phyloP scores from a whole-genome alignment of 352 stramenopile species.

The Pythium plurisporium region DNA sequence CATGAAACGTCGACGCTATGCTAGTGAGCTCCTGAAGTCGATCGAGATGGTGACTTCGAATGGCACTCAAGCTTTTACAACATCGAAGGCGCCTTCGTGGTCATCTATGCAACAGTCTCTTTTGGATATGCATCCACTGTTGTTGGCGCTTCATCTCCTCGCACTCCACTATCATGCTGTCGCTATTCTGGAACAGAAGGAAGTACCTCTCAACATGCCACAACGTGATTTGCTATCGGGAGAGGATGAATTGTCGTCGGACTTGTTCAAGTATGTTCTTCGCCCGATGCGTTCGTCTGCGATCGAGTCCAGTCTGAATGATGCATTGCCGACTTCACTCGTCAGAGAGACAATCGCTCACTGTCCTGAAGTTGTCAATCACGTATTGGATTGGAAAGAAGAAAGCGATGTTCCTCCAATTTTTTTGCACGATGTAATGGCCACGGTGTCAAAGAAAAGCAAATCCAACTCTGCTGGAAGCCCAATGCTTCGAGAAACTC shows the following conservation, averaged over 20 bases:
- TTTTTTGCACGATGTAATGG: slow-evolving; percentile 29
- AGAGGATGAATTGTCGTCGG: slow-evolving; percentile 33
- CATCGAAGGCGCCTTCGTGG: slow-evolving; percentile 29
- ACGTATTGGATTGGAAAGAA: slow-evolving; percentile 74
- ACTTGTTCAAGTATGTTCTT: slow-evolving; percentile 78
- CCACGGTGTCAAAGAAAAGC: slow-evolving; percentile 15
- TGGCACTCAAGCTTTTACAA: neutral
- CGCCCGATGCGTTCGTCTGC: slow-evolving; percentile 71
- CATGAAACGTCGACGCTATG: slow-evolving; percentile 15
- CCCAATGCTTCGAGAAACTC: neutral
- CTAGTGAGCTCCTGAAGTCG: slow-evolving; percentile 11
- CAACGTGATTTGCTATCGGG: slow-evolving; percentile 32
- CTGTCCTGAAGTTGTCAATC: slow-evolving; percentile 72
- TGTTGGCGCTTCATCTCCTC: slow-evolving; percentile 53
- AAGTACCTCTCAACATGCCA: neutral
- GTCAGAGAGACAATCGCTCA: slow-evolving; percentile 74
- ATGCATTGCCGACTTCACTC: slow-evolving; percentile 68
- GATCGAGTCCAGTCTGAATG: slow-evolving; percentile 73
- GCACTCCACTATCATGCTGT: slow-evolving; percentile 49
- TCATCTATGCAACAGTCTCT: slow-evolving; percentile 51
- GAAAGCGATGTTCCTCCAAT: slow-evolving; percentile 50
- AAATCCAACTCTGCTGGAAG: neutral
- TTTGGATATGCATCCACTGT: slow-evolving; percentile 47
- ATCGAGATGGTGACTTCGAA: slow-evolving; percentile 5
- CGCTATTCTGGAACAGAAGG: slow-evolving; percentile 9